phyloP scores from a whole-genome alignment of 805 yeast genomes.

The Metschnikowia cerradonensis region DNA sequence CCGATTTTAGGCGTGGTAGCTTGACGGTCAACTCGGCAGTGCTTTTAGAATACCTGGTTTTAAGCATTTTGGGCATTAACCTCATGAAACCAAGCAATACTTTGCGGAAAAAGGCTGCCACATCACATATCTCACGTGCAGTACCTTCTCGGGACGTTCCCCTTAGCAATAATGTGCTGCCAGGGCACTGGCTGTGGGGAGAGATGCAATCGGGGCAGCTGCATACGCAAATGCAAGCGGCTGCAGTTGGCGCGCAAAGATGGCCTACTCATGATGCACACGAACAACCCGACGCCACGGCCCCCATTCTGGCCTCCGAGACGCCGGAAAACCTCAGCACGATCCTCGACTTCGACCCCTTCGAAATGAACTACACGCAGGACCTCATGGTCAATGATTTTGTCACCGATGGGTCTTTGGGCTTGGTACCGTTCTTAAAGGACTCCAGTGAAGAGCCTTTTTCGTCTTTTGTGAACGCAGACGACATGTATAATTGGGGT shows the following conservation, averaged over 20 bases:
- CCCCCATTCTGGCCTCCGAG: neutral
- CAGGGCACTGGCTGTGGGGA: neutral
- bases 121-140: slow-evolving; percentile 1
- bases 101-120: slow-evolving; percentile 8
- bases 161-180: neutral
- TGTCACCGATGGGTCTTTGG: slow-evolving; percentile 80
- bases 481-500: neutral
- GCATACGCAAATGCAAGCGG: neutral
- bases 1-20: slow-evolving; percentile 54
- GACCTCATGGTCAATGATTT: slow-evolving; percentile 44
- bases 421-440: slow-evolving; percentile 60
- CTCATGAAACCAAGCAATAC: slow-evolving; percentile 17
- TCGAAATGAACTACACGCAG: slow-evolving; percentile 29
- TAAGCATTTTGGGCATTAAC: slow-evolving; percentile 57
- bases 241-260: neutral
- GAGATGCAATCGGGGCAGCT: neutral
- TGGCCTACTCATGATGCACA: neutral
- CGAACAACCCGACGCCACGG: neutral
- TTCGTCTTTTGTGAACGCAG: neutral
- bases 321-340: slow-evolving; percentile 14
- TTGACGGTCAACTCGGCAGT: slow-evolving; percentile 54
- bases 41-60: slow-evolving; percentile 55
- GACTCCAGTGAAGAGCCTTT: slow-evolving; percentile 4
- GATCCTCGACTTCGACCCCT: slow-evolving; percentile 37
- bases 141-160: neutral